Conservation (phyloP, 371 early-diverging fungal genomes). For the Mucor mucedo region DNA sequence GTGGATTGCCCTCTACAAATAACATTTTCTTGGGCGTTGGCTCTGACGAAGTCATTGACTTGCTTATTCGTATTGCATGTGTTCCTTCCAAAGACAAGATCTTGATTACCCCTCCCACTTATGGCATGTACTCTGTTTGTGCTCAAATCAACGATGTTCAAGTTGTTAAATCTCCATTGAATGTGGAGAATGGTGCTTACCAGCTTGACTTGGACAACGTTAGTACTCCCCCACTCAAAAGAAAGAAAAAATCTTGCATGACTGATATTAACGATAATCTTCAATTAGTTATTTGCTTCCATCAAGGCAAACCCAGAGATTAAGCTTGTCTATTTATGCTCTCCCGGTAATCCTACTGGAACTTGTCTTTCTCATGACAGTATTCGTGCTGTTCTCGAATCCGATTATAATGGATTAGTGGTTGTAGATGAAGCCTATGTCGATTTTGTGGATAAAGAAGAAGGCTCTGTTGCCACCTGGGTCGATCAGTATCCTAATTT, state of each 20-base stretch:
- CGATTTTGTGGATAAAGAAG: conserved; percentile 82
- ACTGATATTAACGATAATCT: neutral
- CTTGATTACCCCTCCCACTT: conserved; percentile 95
- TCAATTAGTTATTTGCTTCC: conserved; percentile 61
- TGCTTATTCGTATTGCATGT: conserved; percentile 91
- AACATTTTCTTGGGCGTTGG: conserved; percentile 95
- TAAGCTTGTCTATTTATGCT: conserved; percentile 93
- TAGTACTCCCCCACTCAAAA: conserved; percentile 9
- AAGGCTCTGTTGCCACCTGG: conserved; percentile 79
- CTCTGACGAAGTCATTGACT: conserved; percentile 94
- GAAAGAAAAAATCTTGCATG: conserved; percentile 2
- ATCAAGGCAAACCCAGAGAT: conserved; percentile 73
- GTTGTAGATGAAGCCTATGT: conserved; percentile 98
- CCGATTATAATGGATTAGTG: conserved; percentile 76
- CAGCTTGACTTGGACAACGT: conserved; percentile 83
- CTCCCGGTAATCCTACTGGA: conserved; percentile 98
- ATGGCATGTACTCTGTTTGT: conserved; percentile 97
- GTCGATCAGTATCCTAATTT: conserved; percentile 87
- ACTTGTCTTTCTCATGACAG: conserved; percentile 73
- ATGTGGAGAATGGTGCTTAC: conserved; percentile 79
- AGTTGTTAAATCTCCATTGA: conserved; percentile 82
- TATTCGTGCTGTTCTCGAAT: conserved; percentile 76
- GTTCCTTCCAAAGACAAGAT: conserved; percentile 90
- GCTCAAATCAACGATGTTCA: conserved; percentile 94
- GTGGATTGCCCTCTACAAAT: conserved; percentile 66